Evolutionary conservation across 495 filamentous ascomycete species (phyloP), one percentile per base, ranked within the genome.

Genomic region (Pyronema omphalodes): DNA sequence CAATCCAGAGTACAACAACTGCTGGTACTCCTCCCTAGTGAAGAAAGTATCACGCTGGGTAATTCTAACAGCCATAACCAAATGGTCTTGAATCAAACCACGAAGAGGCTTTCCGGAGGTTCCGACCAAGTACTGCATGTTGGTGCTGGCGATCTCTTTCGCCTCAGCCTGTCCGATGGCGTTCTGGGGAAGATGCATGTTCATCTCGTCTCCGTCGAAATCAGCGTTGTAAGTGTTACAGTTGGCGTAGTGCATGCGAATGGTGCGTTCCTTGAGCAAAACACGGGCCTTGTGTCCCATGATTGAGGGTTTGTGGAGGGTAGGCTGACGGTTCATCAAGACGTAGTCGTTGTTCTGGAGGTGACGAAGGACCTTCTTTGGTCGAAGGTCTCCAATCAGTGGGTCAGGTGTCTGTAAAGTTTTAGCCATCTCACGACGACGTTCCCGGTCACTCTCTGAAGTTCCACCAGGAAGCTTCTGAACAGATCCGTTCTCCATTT

Each of bases 171-270:
- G 76, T 19, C 89, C 93, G 63, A 95, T 72, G 65, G 95, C 93
- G 60, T 93, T 95, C 59, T 99, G 93, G 8, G 93, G 93, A 65
- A 99, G 94, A 67, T 99, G 93, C 91, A 99, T 93, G 67, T 99
- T 99, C 93, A 99, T 99, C 69, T 99, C 93, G 61, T 99, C 93
- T 67, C 93, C 93, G 66, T 99, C 93, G 68, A 96, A 99, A 76
- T 99, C 93, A n/a, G 93, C 93, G 60, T 99, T 99, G 74, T 99
- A 98, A 9, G 93, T 94, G 66, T 95, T 96, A 68, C 91, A 95
- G 67, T 99, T 99, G 54, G 93, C 89, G 69, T 99, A 99, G 71
- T 96, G 93, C 89, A 99, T 95, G 54, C 93, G 88, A 64, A 99
- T 88, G 0, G 89, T 94, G 68, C 89, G 88, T 66, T 99, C 93